Evolutionary conservation across 2,329 filamentous ascomycete species (phyloP), one percentile per base, ranked within the genome.

Genomic region (Blastomyces silverae): DNA sequence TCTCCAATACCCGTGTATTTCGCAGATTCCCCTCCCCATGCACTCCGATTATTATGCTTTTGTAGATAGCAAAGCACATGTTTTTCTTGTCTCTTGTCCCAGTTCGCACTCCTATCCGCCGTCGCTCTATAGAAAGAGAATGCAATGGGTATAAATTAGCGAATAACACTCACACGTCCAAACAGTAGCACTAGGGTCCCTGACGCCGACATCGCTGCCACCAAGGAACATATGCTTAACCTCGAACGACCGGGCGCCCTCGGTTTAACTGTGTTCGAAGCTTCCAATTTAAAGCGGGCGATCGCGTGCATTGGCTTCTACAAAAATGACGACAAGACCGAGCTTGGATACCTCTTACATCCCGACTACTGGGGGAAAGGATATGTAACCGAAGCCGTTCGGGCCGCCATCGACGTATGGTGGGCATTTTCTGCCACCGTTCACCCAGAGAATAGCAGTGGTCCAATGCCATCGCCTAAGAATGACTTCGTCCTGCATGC

Each of bases 311-410:
- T 70, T 15, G 67, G 69, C 5, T 63, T 73, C 7, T 72, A 71
- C 63, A 28, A 66, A 4, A 66, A 69, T 22, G 28, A 50, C 6
- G 70, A 67, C 5, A 62, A 66, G 0, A 67, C 67, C 2, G 70
- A 70, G 0, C 50, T 72, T 28, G 71, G 71, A 53, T 72, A 71
- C 39, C 64, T 67, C 25, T 64, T 72, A 8, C 71, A 72, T 52
- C 71, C 71, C 0, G 68, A 68, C 20, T 69, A 64, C 31, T 73
- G 71, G 71, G 68, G 70, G 0, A 69, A 66, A 39, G 70, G 71
- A 10, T 72, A 68, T 42, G 64, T 66, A 34, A 71, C 65, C 13
- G 71, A 73, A 66, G 71, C 71, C 4, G 66, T 71, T n/a, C 50
- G 61, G 44, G 69, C 64, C 3, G 57, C 72, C 15, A 60, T 72